Percentiles rank a stretch among this genome's conserved stretches.
phyloP scores from a whole-genome alignment of 441 rosid genomes.

The Sinapis alba region DNA sequence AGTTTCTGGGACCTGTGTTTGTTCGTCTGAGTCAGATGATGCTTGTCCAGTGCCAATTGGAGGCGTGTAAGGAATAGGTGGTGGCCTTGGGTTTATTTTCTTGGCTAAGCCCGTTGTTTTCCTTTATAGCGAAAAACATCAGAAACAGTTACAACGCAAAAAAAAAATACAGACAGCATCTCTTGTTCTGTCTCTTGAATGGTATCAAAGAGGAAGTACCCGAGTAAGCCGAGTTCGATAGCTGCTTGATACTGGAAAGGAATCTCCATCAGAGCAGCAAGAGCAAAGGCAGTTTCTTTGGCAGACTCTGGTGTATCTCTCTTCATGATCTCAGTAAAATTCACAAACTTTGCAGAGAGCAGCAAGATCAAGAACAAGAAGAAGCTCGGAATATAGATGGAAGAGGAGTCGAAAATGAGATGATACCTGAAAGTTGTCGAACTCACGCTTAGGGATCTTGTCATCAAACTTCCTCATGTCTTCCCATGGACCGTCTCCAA shows the following conservation, averaged over 20 bases:
- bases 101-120: constrained; percentile 50
- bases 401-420: background rate
- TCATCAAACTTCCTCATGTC: constrained; percentile 86
- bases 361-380: constrained; percentile 4
- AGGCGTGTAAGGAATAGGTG: constrained; percentile 54
- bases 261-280: constrained; percentile 91
- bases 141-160: constrained; percentile 4
- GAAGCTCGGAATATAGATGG: background rate
- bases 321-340: constrained; percentile 68
- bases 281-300: constrained; percentile 86
- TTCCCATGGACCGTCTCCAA: constrained; percentile 96
- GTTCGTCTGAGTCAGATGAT: constrained; percentile 45
- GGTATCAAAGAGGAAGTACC: constrained; percentile 46
- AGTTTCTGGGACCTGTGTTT: constrained; percentile 52
- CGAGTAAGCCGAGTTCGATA: constrained; percentile 54
- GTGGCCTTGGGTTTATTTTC: constrained; percentile 64
- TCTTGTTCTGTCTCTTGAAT: constrained; percentile 24
- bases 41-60: constrained; percentile 22
- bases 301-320: constrained; percentile 42
- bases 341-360: constrained; percentile 64
- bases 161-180: background rate
- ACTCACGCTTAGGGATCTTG: constrained; percentile 69
- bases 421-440: constrained; percentile 85
- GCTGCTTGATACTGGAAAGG: constrained; percentile 79
- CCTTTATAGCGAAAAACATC: constrained; percentile 41